Evolutionary conservation across 169 alveolate genomes (phyloP).

Genomic region (Plasmodium billcollinsi): DNA sequence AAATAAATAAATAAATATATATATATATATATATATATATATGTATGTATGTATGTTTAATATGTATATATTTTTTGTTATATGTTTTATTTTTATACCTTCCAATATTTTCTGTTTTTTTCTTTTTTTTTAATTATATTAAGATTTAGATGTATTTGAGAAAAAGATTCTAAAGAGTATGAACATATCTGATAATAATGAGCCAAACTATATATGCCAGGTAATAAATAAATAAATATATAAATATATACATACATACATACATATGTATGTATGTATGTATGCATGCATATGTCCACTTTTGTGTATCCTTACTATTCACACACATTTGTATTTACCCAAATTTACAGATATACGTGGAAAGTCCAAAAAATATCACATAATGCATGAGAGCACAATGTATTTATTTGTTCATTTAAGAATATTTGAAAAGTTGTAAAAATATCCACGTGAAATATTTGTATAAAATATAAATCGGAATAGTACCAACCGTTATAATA

Average conservation of each 20-base stretch:
- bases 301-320: background rate
- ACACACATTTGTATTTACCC: background rate
- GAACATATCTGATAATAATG: slow-evolving; percentile 26
- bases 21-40: background rate
- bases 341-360: slow-evolving; percentile 26
- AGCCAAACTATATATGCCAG: slow-evolving; percentile 38
- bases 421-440: slow-evolving; percentile 65
- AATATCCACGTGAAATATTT: slow-evolving; percentile 68
- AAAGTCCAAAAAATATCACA: slow-evolving; percentile 8
- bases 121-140: slow-evolving; percentile 1
- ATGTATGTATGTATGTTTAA: background rate
- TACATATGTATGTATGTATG: slow-evolving; percentile 3
- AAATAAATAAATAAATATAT: background rate
- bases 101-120: background rate
- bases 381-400: too few relatives aligned
- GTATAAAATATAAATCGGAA: slow-evolving; percentile 55
- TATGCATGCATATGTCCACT: background rate
- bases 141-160: slow-evolving; percentile 31
- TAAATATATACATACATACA: background rate
- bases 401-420: slow-evolving; percentile 13
- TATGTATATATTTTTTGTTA: too few relatives aligned
- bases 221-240: slow-evolving; percentile 20
- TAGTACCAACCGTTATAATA: slow-evolving; percentile 55
- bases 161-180: slow-evolving; percentile 67
- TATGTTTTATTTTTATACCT: too few relatives aligned